These are phyloP conservation scores for Kurtzmaniella quercitrusa DNA, from an alignment of 1,139 yeast genomes.

Conservation along the genomic window DNA sequence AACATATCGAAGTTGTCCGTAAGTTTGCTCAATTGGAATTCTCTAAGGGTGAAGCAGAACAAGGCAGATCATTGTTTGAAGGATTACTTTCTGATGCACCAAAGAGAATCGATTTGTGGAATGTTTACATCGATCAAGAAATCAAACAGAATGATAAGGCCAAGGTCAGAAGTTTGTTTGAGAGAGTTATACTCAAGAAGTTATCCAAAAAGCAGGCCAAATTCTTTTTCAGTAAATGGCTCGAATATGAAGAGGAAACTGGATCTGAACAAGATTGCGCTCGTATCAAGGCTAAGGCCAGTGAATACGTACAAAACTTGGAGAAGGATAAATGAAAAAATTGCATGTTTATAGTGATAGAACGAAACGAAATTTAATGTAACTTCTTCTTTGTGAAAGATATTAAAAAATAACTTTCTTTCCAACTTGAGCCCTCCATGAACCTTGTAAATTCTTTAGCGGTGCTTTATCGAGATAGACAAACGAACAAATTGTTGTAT, in stretches of 20 bases:
- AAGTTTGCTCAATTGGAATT: conserved; percentile 90
- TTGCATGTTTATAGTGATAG: conserved; percentile 2
- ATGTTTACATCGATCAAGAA: conserved; percentile 90
- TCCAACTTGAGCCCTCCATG: neutral
- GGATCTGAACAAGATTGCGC: conserved; percentile 72
- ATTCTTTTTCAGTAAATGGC: conserved; percentile 93
- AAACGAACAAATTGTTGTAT: neutral
- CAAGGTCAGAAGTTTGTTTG: conserved; percentile 74
- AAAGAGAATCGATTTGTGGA: conserved; percentile 91
- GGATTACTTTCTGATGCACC: conserved; percentile 89
- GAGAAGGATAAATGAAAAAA: conserved; percentile 10
- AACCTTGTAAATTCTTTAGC: neutral
- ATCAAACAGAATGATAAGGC: conserved; percentile 57
- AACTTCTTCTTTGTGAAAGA: neutral
- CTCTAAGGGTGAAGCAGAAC: conserved; percentile 82
- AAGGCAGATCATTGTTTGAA: conserved; percentile 91
- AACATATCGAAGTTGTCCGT: conserved; percentile 76
- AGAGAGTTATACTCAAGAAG: conserved; percentile 67
- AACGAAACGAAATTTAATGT: neutral
- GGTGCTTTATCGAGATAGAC: neutral
- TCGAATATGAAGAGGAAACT: conserved; percentile 65
- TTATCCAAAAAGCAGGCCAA: conserved; percentile 89
- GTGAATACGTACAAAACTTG: conserved; percentile 54
- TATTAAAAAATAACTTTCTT: neutral
- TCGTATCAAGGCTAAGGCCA: conserved; percentile 88